phyloP scores from a whole-genome alignment of 768 basidiomycete genomes.

The Cystobasidium onofrii region DNA sequence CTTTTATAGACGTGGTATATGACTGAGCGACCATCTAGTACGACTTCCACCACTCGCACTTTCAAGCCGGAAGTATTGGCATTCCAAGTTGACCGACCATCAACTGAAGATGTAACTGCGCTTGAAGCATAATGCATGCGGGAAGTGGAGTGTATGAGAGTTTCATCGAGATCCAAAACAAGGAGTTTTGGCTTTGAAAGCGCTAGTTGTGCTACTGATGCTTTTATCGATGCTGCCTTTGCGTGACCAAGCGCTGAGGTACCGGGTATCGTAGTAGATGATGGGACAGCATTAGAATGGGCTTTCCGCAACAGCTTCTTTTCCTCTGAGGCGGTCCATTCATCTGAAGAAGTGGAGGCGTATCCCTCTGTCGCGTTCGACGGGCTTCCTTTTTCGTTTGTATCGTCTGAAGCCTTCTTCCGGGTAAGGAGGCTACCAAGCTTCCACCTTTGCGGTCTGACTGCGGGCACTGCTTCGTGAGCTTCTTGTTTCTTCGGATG shows the following conservation, averaged over 20 bases:
- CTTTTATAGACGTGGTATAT: conserved; percentile 97
- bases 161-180: conserved; percentile 95
- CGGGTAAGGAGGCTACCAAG: not conserved
- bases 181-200: conserved; percentile 85
- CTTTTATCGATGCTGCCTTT: not conserved
- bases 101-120: conserved; percentile 37
- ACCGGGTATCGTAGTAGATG: not conserved
- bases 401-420: not conserved
- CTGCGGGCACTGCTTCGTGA: not conserved
- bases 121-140: conserved; percentile 46
- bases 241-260: not conserved
- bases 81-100: not conserved
- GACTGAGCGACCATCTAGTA: conserved; percentile 75
- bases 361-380: not conserved
- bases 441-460: not conserved
- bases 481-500: not conserved
- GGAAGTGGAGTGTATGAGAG: conserved; percentile 85
- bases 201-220: conserved; percentile 31
- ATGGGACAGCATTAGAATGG: not conserved
- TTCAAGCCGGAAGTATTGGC: conserved; percentile 32
- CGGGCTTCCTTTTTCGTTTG: not conserved
- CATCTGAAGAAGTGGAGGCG: not conserved
- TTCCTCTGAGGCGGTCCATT: not conserved
- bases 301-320: not conserved
- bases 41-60: conserved; percentile 85